Conservation (phyloP, 345 rosid genomes). For the Bruguiera parviflora region DNA sequence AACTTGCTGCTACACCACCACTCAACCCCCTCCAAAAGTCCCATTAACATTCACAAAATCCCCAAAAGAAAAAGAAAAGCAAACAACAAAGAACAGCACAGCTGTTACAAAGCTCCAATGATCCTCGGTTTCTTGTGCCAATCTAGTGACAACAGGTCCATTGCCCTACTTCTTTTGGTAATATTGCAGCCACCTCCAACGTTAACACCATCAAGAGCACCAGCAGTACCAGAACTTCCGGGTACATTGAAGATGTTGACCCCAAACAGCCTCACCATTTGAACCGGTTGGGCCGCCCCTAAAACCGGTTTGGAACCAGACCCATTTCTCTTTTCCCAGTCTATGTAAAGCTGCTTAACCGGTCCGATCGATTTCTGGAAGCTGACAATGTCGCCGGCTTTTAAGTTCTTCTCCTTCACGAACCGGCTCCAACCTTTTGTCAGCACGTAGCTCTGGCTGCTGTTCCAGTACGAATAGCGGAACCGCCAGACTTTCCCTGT, state of each 20-base stretch:
- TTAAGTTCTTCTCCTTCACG: constrained; percentile 74
- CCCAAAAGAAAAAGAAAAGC: neutral
- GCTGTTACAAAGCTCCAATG: constrained; percentile 63
- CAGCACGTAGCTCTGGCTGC: constrained; percentile 89
- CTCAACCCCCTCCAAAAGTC: constrained; percentile 1
- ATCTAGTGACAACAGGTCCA: constrained; percentile 51
- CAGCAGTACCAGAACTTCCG: neutral
- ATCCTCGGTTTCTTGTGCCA: constrained; percentile 70
- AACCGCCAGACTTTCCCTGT: constrained; percentile 86
- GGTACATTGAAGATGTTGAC: constrained; percentile 64
- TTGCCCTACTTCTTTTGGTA: constrained; percentile 58
- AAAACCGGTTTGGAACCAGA: neutral
- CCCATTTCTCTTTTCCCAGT: constrained; percentile 41
- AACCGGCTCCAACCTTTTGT: constrained; percentile 96
- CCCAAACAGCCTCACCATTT: constrained; percentile 68
- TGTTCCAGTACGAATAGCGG: constrained; percentile 93
- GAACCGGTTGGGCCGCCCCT: constrained; percentile 36
- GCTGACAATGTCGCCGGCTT: constrained; percentile 75
- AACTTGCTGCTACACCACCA: constrained; percentile 36
- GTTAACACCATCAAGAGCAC: neutral
- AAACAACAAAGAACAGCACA: neutral
- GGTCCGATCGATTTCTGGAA: constrained; percentile 79
- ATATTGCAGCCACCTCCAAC: constrained; percentile 28
- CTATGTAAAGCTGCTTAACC: constrained; percentile 64
- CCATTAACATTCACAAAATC: constrained; percentile 15